Conservation (phyloP, 2,329 filamentous ascomycete species). For the Metarhizium guizhouense region DNA sequence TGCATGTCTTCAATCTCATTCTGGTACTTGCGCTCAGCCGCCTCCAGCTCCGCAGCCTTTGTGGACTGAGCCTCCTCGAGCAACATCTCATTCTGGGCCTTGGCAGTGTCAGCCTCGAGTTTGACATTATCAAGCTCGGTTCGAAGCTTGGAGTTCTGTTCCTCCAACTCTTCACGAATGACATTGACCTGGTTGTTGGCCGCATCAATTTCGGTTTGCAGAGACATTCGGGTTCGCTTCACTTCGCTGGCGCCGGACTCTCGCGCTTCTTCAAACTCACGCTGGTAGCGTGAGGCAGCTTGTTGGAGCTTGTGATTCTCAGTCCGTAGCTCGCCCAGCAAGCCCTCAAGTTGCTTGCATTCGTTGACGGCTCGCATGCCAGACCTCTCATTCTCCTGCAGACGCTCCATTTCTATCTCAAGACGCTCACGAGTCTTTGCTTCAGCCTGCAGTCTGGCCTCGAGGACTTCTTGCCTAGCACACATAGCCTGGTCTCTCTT, state of each 20-base stretch:
- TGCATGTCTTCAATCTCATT: conserved; percentile 67
- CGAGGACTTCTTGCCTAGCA: conserved; percentile 71
- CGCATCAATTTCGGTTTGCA: conserved; percentile 74
- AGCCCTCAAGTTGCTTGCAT: conserved; percentile 47
- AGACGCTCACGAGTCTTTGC: conserved; percentile 59
- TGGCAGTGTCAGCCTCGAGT: conserved; percentile 72
- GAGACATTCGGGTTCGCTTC: conserved; percentile 65
- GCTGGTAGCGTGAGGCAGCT: conserved; percentile 59
- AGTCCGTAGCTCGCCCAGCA: conserved; percentile 47
- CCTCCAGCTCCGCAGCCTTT: conserved; percentile 47
- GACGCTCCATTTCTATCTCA: conserved; percentile 56
- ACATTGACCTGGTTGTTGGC: conserved; percentile 81
- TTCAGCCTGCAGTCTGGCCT: conserved; percentile 68
- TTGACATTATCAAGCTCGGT: conserved; percentile 68
- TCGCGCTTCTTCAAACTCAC: conserved; percentile 76
- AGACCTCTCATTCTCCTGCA: conserved; percentile 55
- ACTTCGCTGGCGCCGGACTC: conserved; percentile 74
- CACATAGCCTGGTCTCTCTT: conserved; percentile 72
- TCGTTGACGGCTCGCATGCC: conserved; percentile 56
- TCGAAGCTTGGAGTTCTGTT: conserved; percentile 64
- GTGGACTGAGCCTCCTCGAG: conserved; percentile 70
- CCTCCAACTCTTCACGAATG: conserved; percentile 72
- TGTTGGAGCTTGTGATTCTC: conserved; percentile 68
- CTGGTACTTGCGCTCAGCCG: conserved; percentile 49
- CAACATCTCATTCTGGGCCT: conserved; percentile 73